Percentiles rank a stretch among this genome's conserved stretches.
These are phyloP conservation scores for Eucalyptus globulus DNA, from an alignment of 345 rosid genomes.

Conservation along the genomic window DNA sequence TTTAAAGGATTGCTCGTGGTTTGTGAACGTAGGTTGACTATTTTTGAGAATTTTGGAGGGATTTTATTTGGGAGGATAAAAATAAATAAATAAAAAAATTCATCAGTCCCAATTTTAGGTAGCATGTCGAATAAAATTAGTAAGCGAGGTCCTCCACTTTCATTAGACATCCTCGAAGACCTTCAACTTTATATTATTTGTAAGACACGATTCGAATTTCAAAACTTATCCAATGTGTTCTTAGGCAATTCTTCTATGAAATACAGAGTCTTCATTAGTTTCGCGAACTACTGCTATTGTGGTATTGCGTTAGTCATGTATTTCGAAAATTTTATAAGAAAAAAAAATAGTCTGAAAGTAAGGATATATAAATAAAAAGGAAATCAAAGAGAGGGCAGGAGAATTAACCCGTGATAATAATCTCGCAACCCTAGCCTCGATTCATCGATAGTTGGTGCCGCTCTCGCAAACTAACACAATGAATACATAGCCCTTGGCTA, in stretches of 20 bases:
- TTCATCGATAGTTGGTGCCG: fast-evolving
- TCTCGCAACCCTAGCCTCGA: background rate
- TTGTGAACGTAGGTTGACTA: background rate
- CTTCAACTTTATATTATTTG: background rate
- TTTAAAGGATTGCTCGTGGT: background rate
- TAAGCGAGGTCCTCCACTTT: background rate
- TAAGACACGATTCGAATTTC: background rate
- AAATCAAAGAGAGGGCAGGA: background rate
- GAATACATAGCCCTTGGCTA: background rate
- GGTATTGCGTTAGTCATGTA: background rate
- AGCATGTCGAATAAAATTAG: background rate
- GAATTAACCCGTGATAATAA: background rate
- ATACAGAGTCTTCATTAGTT: background rate
- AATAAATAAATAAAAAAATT: no score
- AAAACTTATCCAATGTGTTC: background rate
- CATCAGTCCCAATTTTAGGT: background rate
- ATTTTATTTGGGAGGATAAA: background rate
- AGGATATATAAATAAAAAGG: background rate
- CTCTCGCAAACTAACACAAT: background rate
- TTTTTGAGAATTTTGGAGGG: background rate
- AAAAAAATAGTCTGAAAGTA: background rate
- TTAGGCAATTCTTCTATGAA: background rate
- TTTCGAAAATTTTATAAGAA: background rate
- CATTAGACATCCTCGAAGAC: background rate
- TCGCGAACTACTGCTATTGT: background rate